These are phyloP conservation scores for Curvularia sp. DNA, from an alignment of 2,329 filamentous ascomycete species.

Conservation along the genomic window DNA sequence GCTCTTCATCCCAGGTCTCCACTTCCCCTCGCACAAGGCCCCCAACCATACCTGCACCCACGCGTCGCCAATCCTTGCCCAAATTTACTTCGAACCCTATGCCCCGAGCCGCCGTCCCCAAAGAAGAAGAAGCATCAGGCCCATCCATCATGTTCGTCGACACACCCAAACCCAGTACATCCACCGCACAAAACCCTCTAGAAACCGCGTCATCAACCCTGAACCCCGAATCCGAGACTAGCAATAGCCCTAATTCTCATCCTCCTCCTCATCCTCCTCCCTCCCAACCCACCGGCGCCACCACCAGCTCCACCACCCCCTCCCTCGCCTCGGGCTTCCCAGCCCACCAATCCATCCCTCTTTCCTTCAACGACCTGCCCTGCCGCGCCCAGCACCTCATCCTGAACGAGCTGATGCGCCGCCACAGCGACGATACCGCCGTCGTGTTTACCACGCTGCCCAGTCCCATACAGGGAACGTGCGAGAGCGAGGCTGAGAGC, in stretches of 20 bases:
- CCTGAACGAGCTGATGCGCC: conserved; percentile 79
- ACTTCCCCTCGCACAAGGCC: conserved; percentile 35
- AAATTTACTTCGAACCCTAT: conserved; percentile 77
- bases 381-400: conserved; percentile 86
- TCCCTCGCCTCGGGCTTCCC: conserved; percentile 56
- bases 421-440: conserved; percentile 62
- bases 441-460: conserved; percentile 85
- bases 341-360: conserved; percentile 68
- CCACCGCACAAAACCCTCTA: conserved; percentile 32
- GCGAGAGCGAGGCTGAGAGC: conserved; percentile 72
- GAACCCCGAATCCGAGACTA: not conserved
- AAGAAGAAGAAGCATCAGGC: conserved; percentile 66
- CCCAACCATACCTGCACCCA: conserved; percentile 57
- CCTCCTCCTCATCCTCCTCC: conserved; percentile 6
- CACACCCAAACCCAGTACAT: conserved; percentile 35
- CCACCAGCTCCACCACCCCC: not conserved
- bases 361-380: conserved; percentile 87
- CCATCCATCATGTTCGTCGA: conserved; percentile 79
- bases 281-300: conserved; percentile 2
- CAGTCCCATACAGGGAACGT: conserved; percentile 79
- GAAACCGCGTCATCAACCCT: conserved; percentile 12
- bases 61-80: conserved; percentile 62
- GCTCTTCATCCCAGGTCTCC: conserved; percentile 29
- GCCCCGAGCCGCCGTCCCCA: conserved; percentile 71
- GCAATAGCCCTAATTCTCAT: not conserved